A percentile compares a stretch with the other conserved stretches of the same genome.
Conservation (phyloP, 441 rosid genomes). For the Erodium texanum region DNA sequence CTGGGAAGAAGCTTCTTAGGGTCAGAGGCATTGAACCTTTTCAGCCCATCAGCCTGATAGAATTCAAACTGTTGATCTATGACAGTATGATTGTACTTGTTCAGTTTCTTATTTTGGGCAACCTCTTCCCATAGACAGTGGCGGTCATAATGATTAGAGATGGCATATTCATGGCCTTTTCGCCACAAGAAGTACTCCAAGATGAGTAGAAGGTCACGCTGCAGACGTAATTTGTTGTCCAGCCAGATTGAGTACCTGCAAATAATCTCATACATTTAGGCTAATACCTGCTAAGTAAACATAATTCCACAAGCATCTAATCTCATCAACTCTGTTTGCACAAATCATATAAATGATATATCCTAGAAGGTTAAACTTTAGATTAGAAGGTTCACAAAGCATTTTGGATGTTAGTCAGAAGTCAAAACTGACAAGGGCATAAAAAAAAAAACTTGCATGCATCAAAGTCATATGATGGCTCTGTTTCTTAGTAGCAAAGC, state of each 20-base stretch:
- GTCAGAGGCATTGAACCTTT: constrained; percentile 59
- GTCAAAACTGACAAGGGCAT: too few species aligned
- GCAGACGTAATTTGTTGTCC: constrained; percentile 94
- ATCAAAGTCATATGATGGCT: too few species aligned
- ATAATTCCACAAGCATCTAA: too few species aligned
- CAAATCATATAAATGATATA: too few species aligned
- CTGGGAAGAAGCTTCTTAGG: constrained; percentile 75
- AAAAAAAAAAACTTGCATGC: too few species aligned
- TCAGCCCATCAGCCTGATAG: constrained; percentile 73
- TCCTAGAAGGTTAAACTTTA: too few species aligned
- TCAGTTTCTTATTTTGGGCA: constrained; percentile 70
- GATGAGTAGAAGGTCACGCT: constrained; percentile 70
- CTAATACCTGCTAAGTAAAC: too few species aligned
- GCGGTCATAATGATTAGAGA: constrained; percentile 87
- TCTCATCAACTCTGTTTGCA: too few species aligned
- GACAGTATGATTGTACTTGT: constrained; percentile 73
- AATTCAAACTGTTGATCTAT: constrained; percentile 71
- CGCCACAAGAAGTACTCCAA: constrained; percentile 94
- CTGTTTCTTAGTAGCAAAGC: too few species aligned
- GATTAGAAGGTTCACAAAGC: too few species aligned
- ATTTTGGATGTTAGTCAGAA: too few species aligned
- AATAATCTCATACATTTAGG: too few species aligned
- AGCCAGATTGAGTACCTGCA: constrained; percentile 94
- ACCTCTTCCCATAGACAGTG: constrained; percentile 94
- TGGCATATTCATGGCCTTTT: constrained; percentile 85